Base-by-base conservation (phyloP, 352 stramenopile species). In the Bremia lactucae region DNA sequence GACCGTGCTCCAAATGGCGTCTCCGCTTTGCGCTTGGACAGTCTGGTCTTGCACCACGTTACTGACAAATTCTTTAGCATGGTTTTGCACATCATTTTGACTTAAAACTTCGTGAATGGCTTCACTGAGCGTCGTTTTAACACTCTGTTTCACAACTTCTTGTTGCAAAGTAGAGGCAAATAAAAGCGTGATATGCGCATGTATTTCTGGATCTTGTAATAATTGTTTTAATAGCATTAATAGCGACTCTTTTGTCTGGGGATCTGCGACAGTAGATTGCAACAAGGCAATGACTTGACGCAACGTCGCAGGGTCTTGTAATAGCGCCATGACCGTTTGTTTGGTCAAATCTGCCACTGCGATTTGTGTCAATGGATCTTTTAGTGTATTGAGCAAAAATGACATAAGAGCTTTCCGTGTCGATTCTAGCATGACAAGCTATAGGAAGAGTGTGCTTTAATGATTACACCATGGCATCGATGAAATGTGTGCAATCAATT, bases 31-130 rank as follows among this genome's bases (percentile, higher is more conserved):
- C 8, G 70, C 72, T 39, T 88, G 76, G 20, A 91, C 75, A 0
- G 76, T 91, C 35, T 86, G 72, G 51, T 91, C 78, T 16, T 62
- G 64, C n/a, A 91, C 70, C n/a, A 91, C 74, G 2, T 57, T 60
- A 26, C 73, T 70, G 6, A 91, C 69, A 43, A 91, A 91, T 44
- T 84, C 71, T 42, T 91, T 91, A 49, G 78, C 75, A 52, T 91
- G 78, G 40, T 81, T 68, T 44, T 88, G 72, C 44, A 88, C 64
- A 35, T 91, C 78, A 13, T 42, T n/a, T 11, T 71, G 73, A 38
- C 74, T 87, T 23, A 91, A 60, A 16, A 88, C 68, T 11, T 86
- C 62, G 54, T 91, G 78, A 31, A 88, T 71, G 6, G 75, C 74
- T 9, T 78, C 64, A n/a, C 58, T 59, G 0, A 91, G 54, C 7